Base-by-base conservation (phyloP, 495 filamentous ascomycete genomes). In the Cercophora scortea region DNA sequence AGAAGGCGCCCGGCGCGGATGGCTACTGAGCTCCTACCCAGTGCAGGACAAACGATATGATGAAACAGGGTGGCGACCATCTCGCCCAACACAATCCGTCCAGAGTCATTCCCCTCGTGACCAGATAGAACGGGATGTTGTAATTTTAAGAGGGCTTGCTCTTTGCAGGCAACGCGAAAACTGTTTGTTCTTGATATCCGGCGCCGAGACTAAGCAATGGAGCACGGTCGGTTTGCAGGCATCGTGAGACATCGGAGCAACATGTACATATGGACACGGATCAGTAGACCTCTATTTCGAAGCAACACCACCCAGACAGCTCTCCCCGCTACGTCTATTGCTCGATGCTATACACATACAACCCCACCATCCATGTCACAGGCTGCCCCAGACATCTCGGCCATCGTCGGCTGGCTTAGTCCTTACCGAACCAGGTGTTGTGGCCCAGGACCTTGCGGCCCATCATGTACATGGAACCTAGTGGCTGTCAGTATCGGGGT, bases 1-100 rank as follows among this genome's bases (percentile, higher is more conserved):
- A 93, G 71, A 94, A 92, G 65, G 93, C 91, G 4, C 91, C 91
- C 11, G 91, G 89, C 54, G 87, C 87, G n/a, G 77, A 71, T 42
- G 81, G 86, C 46, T 81, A 66, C 40, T 66, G 45, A 47, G 36
- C 43, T 13, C 43, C 16, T 51, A 8, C 16, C 13, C 17, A 34
- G 32, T 13, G 32, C 25, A 44, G 19, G 25, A 44, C 45, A 58
- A 16, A 49, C 43, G 44, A 56, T 18, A 44, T 50, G 51, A 48
- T 15, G 51, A 47, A 48, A 25, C 25, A 36, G 33, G 45, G 43
- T 9, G n/a, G 32, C 25, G 10, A 51, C 36, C 38, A 46, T 48
- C 36, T 48, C n/a, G 19, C 45, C 40, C 52, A 8, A 39, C 19
- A n/a, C 35, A 25, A 12, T 33, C 46, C 1, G 15, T 25, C 13